These are phyloP conservation scores for Suillus brevipes DNA, from an alignment of 768 basidiomycete species.

Conservation along the genomic window DNA sequence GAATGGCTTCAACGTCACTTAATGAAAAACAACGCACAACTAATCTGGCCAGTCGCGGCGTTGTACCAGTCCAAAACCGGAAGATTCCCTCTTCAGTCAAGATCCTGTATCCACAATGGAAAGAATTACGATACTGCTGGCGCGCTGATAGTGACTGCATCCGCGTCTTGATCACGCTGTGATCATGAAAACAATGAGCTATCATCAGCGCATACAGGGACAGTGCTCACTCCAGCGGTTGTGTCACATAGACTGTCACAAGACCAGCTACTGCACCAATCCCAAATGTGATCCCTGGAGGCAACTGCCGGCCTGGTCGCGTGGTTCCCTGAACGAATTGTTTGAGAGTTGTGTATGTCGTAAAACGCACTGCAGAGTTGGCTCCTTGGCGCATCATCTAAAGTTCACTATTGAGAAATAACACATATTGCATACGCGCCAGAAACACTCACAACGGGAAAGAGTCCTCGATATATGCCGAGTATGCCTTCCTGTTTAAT, in stretches of 20 bases:
- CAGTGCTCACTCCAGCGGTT: slow-evolving; percentile 72
- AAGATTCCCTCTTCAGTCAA: slow-evolving; percentile 89
- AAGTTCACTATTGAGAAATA: neutral
- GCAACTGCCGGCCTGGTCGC: slow-evolving; percentile 72
- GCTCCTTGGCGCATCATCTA: slow-evolving; percentile 98
- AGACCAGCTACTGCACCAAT: slow-evolving; percentile 93
- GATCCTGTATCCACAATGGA: slow-evolving; percentile 95
- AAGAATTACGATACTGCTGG: slow-evolving; percentile 85
- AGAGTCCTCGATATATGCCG: slow-evolving; percentile 88
- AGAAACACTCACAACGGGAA: slow-evolving; percentile 78
- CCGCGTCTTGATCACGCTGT: slow-evolving; percentile 92
- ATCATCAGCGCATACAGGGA: neutral
- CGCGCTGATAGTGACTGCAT: slow-evolving; percentile 93
- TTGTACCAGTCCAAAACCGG: slow-evolving; percentile 97
- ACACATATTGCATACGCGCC: neutral
- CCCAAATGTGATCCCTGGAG: slow-evolving; percentile 86
- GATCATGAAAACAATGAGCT: slow-evolving; percentile 1
- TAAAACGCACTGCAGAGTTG: slow-evolving; percentile 91
- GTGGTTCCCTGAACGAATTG: slow-evolving; percentile 87
- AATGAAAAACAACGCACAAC: slow-evolving; percentile 48
- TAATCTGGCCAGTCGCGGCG: slow-evolving; percentile 81
- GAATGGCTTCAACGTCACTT: slow-evolving; percentile 2
- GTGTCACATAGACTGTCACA: slow-evolving; percentile 90
- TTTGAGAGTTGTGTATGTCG: slow-evolving; percentile 92
- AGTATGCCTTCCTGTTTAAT: slow-evolving; percentile 80